Percentiles rank a stretch among this genome's conserved stretches.
Evolutionary conservation across 2,329 filamentous ascomycete genomes (phyloP).

Genomic region (Fusarium virguliforme): DNA sequence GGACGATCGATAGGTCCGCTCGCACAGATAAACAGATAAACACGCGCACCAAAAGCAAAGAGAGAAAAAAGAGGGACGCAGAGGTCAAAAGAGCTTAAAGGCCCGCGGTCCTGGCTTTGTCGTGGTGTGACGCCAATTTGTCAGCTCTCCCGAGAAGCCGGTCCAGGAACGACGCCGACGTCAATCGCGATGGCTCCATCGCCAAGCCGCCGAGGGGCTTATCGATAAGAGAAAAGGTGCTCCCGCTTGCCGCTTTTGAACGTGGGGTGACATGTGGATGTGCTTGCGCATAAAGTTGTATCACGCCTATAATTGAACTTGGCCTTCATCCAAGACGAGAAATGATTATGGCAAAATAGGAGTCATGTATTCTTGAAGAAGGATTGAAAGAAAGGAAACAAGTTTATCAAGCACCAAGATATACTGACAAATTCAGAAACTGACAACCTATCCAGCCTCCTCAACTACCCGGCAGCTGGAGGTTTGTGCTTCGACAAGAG

Average conservation of each 20-base stretch:
- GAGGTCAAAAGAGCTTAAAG: conserved; percentile 17
- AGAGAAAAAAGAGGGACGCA: conserved; percentile 23
- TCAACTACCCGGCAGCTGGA: neutral
- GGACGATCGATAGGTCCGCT: conserved; percentile 7
- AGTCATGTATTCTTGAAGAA: too few relatives aligned
- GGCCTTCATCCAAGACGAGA: too few relatives aligned
- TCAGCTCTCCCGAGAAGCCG: conserved; percentile 38
- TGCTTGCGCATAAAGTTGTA: conserved; percentile 8
- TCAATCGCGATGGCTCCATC: conserved; percentile 9
- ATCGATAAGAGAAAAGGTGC: conserved; percentile 10
- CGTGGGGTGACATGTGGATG: conserved; percentile 13
- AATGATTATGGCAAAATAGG: too few relatives aligned
- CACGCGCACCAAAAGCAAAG: neutral
- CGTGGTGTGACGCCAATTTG: conserved; percentile 48
- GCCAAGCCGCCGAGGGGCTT: conserved; percentile 5
- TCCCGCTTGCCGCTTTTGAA: neutral
- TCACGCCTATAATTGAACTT: neutral
- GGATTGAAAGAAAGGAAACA: too few relatives aligned
- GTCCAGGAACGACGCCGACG: conserved; percentile 12
- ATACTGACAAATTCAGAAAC: too few relatives aligned
- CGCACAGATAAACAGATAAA: conserved; percentile 12
- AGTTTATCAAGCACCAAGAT: too few relatives aligned
- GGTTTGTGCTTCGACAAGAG: conserved; percentile 9
- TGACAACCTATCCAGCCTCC: neutral
- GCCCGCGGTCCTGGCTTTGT: conserved; percentile 16